A percentile compares a stretch with the other conserved stretches of the same genome.
Conservation (phyloP, 2,329 filamentous ascomycete species). For the Ophiostoma sp. region DNA sequence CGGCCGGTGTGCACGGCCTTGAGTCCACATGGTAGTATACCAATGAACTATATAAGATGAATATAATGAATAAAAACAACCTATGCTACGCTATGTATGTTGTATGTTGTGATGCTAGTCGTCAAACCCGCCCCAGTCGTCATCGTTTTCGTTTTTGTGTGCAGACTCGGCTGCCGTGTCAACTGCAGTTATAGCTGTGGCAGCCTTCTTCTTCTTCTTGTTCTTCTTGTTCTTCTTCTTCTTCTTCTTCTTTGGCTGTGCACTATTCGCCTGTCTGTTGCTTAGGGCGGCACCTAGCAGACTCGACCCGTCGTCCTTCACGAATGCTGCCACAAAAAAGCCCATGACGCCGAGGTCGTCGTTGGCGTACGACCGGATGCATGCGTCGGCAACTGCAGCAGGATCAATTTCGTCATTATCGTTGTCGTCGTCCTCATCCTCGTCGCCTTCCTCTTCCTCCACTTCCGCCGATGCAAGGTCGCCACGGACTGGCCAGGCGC, state of each 20-base stretch:
- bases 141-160: background rate
- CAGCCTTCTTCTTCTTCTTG: constrained; percentile 12
- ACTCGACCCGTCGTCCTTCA: constrained; percentile 44
- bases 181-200: background rate
- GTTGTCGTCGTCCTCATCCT: background rate
- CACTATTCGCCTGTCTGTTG: background rate
- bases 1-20: constrained; percentile 36
- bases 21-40: constrained; percentile 28
- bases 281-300: no score
- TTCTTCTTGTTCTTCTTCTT: constrained; percentile 6
- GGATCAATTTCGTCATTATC: constrained; percentile 10
- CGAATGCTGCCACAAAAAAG: constrained; percentile 89
- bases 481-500: constrained; percentile 66
- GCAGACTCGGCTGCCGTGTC: background rate
- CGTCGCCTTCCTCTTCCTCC: background rate
- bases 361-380: constrained; percentile 74
- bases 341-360: constrained; percentile 84
- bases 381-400: constrained; percentile 58
- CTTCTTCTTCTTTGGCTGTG: background rate
- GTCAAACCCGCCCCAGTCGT: constrained; percentile 26
- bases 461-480: constrained; percentile 35
- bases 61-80: constrained; percentile 5
- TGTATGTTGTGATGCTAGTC: constrained; percentile 21
- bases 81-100: background rate
- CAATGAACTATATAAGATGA: constrained; percentile 4